Evolutionary conservation across 257 asterid genomes (phyloP).

Genomic region (Fraxinus americana): DNA sequence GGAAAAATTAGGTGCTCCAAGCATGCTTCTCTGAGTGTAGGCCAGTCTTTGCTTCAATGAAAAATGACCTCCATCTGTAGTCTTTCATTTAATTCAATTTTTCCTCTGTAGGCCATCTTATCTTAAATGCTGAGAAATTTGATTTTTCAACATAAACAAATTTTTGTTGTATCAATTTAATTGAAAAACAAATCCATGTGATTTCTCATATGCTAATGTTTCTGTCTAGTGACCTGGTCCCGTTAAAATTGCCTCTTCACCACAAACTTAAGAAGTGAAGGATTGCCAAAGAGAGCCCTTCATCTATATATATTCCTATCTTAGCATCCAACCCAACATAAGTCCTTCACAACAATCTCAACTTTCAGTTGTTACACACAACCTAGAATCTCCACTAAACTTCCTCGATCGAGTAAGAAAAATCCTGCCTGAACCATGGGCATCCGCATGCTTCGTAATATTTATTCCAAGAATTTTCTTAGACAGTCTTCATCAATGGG

Average conservation of each 20-base stretch:
- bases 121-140: background rate
- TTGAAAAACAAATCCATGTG: background rate
- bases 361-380: background rate
- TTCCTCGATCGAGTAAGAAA: background rate
- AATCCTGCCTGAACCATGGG: conserved; percentile 26
- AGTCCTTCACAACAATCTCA: background rate
- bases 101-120: background rate
- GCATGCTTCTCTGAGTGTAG: background rate
- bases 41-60: background rate
- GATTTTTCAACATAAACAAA: background rate
- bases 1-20: background rate
- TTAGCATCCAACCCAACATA: background rate
- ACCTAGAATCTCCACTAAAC: background rate
- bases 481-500: conserved; percentile 36
- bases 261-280: background rate
- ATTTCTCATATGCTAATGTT: background rate
- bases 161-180: background rate
- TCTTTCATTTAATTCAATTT: background rate
- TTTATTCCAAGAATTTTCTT: conserved; percentile 45
- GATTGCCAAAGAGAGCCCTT: background rate
- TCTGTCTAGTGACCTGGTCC: background rate
- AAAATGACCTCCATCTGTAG: background rate
- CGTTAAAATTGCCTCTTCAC: background rate
- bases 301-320: background rate
- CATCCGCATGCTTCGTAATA: conserved; percentile 36